These are phyloP conservation scores for Crithidia expoeki DNA, from an alignment of 208 protist species.

Conservation along the genomic window DNA sequence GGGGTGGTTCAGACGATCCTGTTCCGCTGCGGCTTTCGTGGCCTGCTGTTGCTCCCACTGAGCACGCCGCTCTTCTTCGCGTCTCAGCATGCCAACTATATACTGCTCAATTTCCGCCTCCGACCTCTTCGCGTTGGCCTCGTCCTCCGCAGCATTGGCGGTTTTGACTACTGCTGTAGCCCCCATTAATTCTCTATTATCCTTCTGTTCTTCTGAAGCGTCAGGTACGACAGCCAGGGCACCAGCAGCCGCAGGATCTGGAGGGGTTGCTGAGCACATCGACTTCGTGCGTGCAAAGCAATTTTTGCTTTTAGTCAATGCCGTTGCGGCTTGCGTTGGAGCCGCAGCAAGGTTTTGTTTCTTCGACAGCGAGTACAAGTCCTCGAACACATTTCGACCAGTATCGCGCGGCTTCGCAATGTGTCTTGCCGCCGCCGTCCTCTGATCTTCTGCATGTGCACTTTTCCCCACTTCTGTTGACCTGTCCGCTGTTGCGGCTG, in stretches of 20 bases:
- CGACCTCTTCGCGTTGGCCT: constrained; percentile 8
- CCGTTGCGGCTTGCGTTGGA: neutral
- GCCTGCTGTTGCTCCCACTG: constrained; percentile 25
- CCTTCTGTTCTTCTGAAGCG: too few relatives aligned
- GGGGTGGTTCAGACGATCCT: neutral
- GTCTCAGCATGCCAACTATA: constrained; percentile 26
- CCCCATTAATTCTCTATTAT: too few relatives aligned
- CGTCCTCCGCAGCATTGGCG: neutral
- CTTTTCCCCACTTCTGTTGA: neutral
- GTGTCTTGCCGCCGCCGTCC: neutral
- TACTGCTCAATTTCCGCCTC: constrained; percentile 29
- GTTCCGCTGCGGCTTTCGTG: constrained; percentile 19
- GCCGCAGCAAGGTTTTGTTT: neutral
- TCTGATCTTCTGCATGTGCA: neutral
- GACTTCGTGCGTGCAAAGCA: neutral
- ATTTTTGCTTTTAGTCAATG: neutral
- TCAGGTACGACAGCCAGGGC: neutral
- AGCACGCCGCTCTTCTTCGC: constrained; percentile 31
- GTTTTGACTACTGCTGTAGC: too few relatives aligned
- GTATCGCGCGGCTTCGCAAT: neutral
- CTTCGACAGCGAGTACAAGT: constrained; percentile 10
- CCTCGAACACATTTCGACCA: constrained; percentile 17
- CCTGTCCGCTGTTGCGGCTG: neutral
- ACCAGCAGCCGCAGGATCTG: neutral
- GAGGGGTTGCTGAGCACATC: neutral